Evolutionary conservation across 306 rosid genomes (phyloP).

Genomic region (Sechiopsis laciniata): DNA sequence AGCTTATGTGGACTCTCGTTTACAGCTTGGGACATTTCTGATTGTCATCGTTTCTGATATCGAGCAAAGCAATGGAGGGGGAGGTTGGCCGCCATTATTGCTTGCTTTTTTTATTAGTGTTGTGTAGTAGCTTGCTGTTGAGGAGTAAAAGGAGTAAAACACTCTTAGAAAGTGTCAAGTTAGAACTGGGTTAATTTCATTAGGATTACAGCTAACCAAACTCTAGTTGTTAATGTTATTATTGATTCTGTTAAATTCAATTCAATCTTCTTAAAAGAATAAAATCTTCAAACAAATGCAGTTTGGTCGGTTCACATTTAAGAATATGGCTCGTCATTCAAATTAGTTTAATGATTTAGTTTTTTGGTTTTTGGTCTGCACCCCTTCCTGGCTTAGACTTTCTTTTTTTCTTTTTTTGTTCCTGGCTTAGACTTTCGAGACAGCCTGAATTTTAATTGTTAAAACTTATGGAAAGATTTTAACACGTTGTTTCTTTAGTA

Average conservation of each 20-base stretch:
- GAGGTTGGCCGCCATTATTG: not conserved
- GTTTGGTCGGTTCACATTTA: not conserved
- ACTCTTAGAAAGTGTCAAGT: not conserved
- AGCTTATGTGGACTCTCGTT: constrained; percentile 87
- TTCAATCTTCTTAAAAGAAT: constrained; percentile 10
- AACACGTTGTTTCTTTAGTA: no score
- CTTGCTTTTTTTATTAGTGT: not conserved
- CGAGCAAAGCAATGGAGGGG: not conserved
- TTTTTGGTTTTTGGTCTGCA: not conserved
- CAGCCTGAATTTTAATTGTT: no score
- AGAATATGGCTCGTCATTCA: not conserved
- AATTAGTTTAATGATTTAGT: not conserved
- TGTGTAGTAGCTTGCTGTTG: not conserved
- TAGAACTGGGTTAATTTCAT: not conserved
- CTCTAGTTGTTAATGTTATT: not conserved
- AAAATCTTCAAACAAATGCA: not conserved
- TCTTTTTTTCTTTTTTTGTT: no score
- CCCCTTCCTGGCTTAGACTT: not conserved
- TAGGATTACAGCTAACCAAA: constrained; percentile 9
- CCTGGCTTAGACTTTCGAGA: no score
- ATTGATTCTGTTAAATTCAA: constrained; percentile 1
- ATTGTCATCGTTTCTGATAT: constrained; percentile 29
- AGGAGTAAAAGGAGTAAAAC: no score
- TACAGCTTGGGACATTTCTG: constrained; percentile 89
- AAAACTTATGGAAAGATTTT: not conserved